phyloP scores from a whole-genome alignment of 352 stramenopile genomes.

The Globisporangium takayamanum region DNA sequence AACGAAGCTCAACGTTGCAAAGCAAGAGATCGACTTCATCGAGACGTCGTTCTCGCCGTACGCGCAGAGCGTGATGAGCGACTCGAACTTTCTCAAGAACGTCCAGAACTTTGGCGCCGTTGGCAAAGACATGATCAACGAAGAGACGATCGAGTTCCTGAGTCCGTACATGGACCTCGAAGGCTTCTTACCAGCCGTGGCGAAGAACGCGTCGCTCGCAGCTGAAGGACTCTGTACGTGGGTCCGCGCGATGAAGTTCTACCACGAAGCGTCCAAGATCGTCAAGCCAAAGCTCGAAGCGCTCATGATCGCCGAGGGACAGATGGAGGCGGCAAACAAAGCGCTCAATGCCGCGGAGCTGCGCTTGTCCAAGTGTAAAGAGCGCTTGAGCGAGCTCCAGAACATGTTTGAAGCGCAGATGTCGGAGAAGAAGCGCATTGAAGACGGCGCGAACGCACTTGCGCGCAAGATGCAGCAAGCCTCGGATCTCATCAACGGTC shows the following conservation, averaged over 20 bases:
- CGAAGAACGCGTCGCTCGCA: slow-evolving; percentile 95
- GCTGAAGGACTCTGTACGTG: slow-evolving; percentile 97
- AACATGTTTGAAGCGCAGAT: slow-evolving; percentile 97
- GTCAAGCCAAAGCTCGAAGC: slow-evolving; percentile 98
- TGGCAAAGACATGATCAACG: slow-evolving; percentile 98
- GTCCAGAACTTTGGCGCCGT: slow-evolving; percentile 93
- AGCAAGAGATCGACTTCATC: slow-evolving; percentile 96
- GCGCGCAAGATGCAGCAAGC: slow-evolving; percentile 97
- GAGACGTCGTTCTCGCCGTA: slow-evolving; percentile 95
- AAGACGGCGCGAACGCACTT: slow-evolving; percentile 93
- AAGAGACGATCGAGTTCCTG: slow-evolving; percentile 98
- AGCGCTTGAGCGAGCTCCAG: slow-evolving; percentile 93
- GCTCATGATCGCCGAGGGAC: slow-evolving; percentile 92
- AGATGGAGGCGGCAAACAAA: slow-evolving; percentile 97
- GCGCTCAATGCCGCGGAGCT: slow-evolving; percentile 90
- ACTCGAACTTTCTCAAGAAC: slow-evolving; percentile 96
- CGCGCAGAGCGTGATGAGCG: slow-evolving; percentile 93
- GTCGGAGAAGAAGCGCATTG: slow-evolving; percentile 94
- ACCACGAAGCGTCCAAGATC: slow-evolving; percentile 98
- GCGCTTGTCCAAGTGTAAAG: slow-evolving; percentile 92
- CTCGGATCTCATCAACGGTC: slow-evolving; percentile 94
- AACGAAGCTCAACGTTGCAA: slow-evolving; percentile 94
- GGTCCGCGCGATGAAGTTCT: slow-evolving; percentile 98
- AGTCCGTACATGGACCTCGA: slow-evolving; percentile 96
- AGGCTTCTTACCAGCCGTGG: slow-evolving; percentile 92